phyloP scores from a whole-genome alignment of 2,329 filamentous ascomycete species.

The Penicillium palitans region DNA sequence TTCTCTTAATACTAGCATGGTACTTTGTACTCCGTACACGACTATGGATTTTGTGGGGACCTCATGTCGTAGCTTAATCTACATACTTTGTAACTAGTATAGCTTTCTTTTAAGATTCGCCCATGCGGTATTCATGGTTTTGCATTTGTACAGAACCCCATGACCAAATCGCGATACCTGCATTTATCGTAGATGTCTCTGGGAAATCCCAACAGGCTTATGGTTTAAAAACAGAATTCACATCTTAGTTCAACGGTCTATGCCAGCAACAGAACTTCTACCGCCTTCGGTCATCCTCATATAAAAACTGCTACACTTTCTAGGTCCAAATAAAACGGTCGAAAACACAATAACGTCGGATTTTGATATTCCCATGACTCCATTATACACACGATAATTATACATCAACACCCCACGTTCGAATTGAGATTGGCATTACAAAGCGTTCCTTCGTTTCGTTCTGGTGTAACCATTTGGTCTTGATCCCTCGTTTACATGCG shows the following conservation, averaged over 20 bases:
- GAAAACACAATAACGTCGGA: neutral
- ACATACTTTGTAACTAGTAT: neutral
- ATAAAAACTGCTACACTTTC: neutral
- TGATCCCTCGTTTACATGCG: constrained; percentile 13
- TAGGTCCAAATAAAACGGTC: too few relatives aligned
- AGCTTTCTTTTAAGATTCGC: neutral
- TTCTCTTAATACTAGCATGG: neutral
- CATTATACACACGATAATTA: constrained; percentile 4
- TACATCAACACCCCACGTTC: constrained; percentile 6
- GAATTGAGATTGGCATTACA: constrained; percentile 6
- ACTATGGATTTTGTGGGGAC: neutral
- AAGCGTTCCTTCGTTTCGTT: constrained; percentile 13
- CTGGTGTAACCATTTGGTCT: neutral
- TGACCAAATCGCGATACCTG: neutral
- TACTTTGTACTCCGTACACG: neutral
- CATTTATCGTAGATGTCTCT: neutral
- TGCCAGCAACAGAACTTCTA: neutral
- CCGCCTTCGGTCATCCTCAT: too few relatives aligned
- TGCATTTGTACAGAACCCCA: neutral
- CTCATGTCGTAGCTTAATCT: neutral
- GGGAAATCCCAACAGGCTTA: neutral
- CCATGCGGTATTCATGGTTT: too few relatives aligned
- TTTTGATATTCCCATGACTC: neutral
- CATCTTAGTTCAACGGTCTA: neutral
- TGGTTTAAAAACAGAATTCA: too few relatives aligned